Base-by-base conservation (phyloP, 140 eudicot genomes). In the Stevia rebaudiana region DNA sequence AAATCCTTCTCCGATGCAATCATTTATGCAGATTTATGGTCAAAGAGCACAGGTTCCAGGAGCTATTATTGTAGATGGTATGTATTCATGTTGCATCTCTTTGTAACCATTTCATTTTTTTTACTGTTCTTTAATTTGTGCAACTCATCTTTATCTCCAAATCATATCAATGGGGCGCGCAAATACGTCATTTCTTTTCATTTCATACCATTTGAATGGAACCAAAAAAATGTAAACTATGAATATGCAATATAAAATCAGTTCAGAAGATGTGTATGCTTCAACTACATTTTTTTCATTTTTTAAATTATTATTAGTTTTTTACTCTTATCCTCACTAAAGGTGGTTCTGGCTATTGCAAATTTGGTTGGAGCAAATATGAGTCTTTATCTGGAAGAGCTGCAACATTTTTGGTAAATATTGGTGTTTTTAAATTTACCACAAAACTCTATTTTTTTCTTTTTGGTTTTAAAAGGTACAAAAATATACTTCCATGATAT, bases 321-420 rank as follows among this genome's bases (percentile, higher is more conserved):
- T 28, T 28, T 28, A 28, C 2, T 31, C 64, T 42, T 71, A 44
- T 69, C 55, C 57, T 28, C 51, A 6, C 46, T 25, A 42, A 42
- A 92, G 99, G 99, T 74, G 99, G 99, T 55, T 92, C 99, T 16
- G 99, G 99, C 33, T 92, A 88, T 72, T 85, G 90, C 83, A 88
- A 92, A 78, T 92, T 72, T 76, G 99, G 99, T 44, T 92, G 95
- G 97, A 92, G 97, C 94, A 88, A 85, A 78, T 88, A 88, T 54
- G 67, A 67, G 11, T 61, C 84, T 65, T 95, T 97, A 65, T 92
- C 97, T 50, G 98, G 95, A 23, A 76, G 90, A 8, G 86, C 95
- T 8, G 94, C 97, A 31, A 88, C 98, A 41, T 85, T 88, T 74
- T 81, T 88, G 95, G 98, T 83, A 50, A 82, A 80, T 65, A 62